Percentiles rank a stretch among this genome's conserved stretches.
Conservation (phyloP, 148 eudicot species). For the Drosera capensis region DNA sequence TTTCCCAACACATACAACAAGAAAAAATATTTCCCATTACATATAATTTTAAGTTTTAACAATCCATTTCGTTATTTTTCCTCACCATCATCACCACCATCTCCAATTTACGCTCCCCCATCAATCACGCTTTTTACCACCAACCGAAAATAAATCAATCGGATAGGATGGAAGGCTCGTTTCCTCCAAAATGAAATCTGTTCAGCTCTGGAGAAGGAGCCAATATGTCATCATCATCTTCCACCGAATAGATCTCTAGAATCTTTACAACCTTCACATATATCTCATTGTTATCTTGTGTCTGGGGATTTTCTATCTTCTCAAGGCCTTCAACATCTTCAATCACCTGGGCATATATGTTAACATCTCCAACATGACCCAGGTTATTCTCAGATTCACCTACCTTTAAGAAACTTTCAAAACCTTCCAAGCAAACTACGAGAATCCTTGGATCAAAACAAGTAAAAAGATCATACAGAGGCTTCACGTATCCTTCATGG, state of each 20-base stretch:
- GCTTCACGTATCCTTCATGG: too few relatives aligned
- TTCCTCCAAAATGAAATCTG: slow-evolving; percentile 60
- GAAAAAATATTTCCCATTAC: too few relatives aligned
- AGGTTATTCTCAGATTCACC: slow-evolving; percentile 63
- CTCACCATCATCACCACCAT: too few relatives aligned
- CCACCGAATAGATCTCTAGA: slow-evolving; percentile 77
- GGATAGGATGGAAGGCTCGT: slow-evolving; percentile 45
- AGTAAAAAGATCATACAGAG: slow-evolving; percentile 65
- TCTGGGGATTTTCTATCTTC: slow-evolving; percentile 71
- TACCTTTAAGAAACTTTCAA: slow-evolving; percentile 70
- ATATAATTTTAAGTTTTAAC: too few relatives aligned
- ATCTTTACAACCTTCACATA: slow-evolving; percentile 76
- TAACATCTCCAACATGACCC: slow-evolving; percentile 43
- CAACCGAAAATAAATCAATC: slow-evolving; percentile 76
- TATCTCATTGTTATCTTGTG: slow-evolving; percentile 79
- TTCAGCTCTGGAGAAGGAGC: slow-evolving; percentile 37
- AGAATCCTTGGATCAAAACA: slow-evolving; percentile 79
- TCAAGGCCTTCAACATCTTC: slow-evolving; percentile 84
- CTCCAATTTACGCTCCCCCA: too few relatives aligned
- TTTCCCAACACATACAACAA: too few relatives aligned
- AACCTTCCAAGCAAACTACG: slow-evolving; percentile 84
- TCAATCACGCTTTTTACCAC: too few relatives aligned
- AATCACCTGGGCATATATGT: slow-evolving; percentile 57
- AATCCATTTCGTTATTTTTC: too few relatives aligned
- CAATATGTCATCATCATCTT: slow-evolving; percentile 65